Evolutionary conservation across 352 stramenopile genomes (phyloP).

Genomic region (Pythium brassicae): DNA sequence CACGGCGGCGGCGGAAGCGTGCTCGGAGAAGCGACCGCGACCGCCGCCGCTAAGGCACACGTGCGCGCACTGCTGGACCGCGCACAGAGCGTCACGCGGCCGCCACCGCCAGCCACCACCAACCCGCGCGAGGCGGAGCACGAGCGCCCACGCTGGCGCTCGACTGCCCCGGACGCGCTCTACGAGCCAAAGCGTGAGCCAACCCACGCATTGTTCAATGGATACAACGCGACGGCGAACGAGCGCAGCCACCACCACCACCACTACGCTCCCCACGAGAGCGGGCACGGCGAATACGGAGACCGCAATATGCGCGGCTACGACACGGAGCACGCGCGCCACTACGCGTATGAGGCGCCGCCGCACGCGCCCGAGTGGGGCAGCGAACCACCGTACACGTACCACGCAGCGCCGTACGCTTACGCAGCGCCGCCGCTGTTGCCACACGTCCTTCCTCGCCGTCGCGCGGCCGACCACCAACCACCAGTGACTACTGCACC

Average conservation of each 20-base stretch:
- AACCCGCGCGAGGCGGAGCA: conserved; percentile 4
- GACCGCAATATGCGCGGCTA: too few relatives aligned
- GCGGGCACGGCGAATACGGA: too few relatives aligned
- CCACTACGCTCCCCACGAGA: background rate
- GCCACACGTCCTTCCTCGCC: background rate
- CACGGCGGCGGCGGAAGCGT: conserved; percentile 7
- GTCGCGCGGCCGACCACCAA: background rate
- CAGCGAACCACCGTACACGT: background rate
- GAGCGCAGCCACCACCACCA: background rate
- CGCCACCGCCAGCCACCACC: conserved; percentile 5
- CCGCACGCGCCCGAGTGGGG: background rate
- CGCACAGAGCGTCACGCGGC: conserved; percentile 12
- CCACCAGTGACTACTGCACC: background rate
- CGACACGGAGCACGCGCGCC: background rate
- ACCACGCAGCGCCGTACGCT: background rate
- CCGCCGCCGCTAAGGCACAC: conserved; percentile 17
- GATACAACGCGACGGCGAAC: background rate
- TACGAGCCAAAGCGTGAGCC: background rate
- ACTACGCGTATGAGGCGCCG: background rate
- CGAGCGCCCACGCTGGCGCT: background rate
- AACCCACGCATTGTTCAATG: background rate
- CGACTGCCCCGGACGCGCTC: background rate
- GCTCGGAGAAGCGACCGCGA: background rate
- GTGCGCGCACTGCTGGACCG: conserved; percentile 39
- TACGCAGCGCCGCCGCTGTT: background rate